Evolutionary conservation across 192 early-diverging fungal genomes (phyloP).

Genomic region (Funneliformis mosseae): DNA sequence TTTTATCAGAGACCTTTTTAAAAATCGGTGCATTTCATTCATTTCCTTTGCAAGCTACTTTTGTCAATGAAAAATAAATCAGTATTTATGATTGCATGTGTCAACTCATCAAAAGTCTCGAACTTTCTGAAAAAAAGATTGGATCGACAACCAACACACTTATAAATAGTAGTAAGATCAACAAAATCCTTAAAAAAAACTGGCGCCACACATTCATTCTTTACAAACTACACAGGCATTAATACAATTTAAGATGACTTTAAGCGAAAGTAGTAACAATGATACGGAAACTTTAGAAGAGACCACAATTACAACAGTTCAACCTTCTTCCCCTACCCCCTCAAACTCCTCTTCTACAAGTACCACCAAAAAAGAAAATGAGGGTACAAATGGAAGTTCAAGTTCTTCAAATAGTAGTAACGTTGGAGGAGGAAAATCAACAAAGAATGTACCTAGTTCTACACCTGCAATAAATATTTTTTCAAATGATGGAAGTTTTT

Average conservation of each 20-base stretch:
- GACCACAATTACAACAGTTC: background rate
- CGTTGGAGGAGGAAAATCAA: background rate
- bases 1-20: too few relatives aligned
- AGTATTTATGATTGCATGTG: too few relatives aligned
- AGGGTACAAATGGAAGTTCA: background rate
- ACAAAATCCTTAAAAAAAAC: background rate
- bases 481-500: conserved; percentile 39
- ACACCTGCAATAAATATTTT: conserved; percentile 39
- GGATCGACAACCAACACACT: too few relatives aligned
- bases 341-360: conserved; percentile 9
- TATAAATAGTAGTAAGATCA: too few relatives aligned
- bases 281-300: background rate
- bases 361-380: conserved; percentile 11
- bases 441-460: conserved; percentile 36
- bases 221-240: background rate
- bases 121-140: too few relatives aligned
- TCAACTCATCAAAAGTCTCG: too few relatives aligned
- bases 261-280: background rate
- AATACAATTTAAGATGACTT: background rate
- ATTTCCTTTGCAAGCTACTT: too few relatives aligned
- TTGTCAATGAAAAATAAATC: too few relatives aligned
- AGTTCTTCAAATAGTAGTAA: background rate
- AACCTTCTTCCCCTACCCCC: conserved; percentile 14
- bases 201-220: background rate
- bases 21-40: too few relatives aligned